These are phyloP conservation scores for Quercus lobata DNA, from an alignment of 331 rosid species.

Conservation along the genomic window DNA sequence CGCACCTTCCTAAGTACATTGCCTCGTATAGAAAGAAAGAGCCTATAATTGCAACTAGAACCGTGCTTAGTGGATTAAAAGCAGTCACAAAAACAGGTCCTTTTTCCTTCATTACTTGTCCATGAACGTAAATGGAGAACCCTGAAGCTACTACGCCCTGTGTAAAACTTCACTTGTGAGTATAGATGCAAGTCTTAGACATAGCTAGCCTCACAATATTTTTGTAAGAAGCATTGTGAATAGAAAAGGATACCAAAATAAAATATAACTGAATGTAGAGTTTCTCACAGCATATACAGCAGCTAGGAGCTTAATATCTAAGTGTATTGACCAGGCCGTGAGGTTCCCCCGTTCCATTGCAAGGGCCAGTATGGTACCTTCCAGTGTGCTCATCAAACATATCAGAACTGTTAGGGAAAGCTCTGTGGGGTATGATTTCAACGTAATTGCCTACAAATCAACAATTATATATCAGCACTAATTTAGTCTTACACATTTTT, in stretches of 20 bases:
- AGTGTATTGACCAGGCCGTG: conserved; percentile 40
- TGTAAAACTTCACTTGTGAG: not conserved
- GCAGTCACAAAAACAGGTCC: conserved; percentile 31
- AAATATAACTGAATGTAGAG: not conserved
- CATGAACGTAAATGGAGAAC: conserved; percentile 10
- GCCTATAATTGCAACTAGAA: conserved; percentile 27
- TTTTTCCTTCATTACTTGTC: conserved; percentile 18
- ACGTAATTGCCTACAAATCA: conserved; percentile 40
- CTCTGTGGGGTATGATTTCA: conserved; percentile 47
- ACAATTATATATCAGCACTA: too few relatives aligned
- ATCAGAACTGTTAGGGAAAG: conserved; percentile 51
- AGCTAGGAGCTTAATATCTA: conserved; percentile 36
- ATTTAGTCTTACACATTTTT: too few relatives aligned
- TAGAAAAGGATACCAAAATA: too few relatives aligned
- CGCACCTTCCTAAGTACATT: conserved; percentile 28
- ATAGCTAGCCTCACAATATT: not conserved
- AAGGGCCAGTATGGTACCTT: conserved; percentile 32
- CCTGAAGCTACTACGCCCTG: conserved; percentile 62
- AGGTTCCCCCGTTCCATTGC: conserved; percentile 40
- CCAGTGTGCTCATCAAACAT: conserved; percentile 35
- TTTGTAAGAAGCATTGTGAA: not conserved
- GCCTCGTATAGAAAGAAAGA: conserved; percentile 18
- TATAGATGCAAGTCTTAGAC: too few relatives aligned
- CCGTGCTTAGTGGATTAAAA: conserved; percentile 24
- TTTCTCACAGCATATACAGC: conserved; percentile 43